Conservation (phyloP, 805 yeast species). For the Wickerhamia fluorescens region DNA sequence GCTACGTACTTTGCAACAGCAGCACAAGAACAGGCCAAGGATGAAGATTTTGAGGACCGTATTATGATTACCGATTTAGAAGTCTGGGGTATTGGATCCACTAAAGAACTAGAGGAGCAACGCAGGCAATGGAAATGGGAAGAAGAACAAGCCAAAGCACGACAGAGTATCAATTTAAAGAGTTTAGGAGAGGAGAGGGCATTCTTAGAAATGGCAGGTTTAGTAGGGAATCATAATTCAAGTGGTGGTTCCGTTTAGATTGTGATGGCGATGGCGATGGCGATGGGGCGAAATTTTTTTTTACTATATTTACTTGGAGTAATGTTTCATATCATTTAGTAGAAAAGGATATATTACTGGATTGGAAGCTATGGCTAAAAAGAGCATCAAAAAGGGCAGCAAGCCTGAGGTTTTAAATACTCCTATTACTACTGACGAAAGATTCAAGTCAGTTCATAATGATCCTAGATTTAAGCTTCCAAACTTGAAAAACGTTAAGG, state of each 20-base stretch:
- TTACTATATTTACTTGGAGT: no score
- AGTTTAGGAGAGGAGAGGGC: constrained; percentile 78
- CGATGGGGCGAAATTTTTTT: constrained; percentile 1
- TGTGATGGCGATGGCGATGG: no score
- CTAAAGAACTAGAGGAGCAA: constrained; percentile 71
- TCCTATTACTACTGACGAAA: constrained; percentile 52
- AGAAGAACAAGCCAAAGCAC: constrained; percentile 70
- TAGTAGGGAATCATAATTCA: constrained; percentile 38
- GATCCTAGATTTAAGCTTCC: constrained; percentile 88
- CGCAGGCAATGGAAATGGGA: constrained; percentile 86
- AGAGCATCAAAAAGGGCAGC: constrained; percentile 1
- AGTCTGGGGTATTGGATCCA: constrained; percentile 89
- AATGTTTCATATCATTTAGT: background rate
- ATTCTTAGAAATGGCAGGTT: constrained; percentile 74
- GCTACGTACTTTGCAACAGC: constrained; percentile 21
- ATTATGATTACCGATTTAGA: constrained; percentile 70
- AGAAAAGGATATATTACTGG: background rate
- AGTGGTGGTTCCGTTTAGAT: constrained; percentile 45
- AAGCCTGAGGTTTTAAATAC: no score
- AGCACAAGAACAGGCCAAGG: constrained; percentile 8
- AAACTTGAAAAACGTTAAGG: constrained; percentile 58
- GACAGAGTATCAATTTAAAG: constrained; percentile 62
- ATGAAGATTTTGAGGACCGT: constrained; percentile 53
- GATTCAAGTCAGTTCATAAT: constrained; percentile 70
- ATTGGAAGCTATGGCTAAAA: constrained; percentile 3